A percentile compares a stretch with the other conserved stretches of the same genome.
These are phyloP conservation scores for Pseudogymnoascus sp. DNA, from an alignment of 2,329 filamentous ascomycete species.

Conservation along the genomic window DNA sequence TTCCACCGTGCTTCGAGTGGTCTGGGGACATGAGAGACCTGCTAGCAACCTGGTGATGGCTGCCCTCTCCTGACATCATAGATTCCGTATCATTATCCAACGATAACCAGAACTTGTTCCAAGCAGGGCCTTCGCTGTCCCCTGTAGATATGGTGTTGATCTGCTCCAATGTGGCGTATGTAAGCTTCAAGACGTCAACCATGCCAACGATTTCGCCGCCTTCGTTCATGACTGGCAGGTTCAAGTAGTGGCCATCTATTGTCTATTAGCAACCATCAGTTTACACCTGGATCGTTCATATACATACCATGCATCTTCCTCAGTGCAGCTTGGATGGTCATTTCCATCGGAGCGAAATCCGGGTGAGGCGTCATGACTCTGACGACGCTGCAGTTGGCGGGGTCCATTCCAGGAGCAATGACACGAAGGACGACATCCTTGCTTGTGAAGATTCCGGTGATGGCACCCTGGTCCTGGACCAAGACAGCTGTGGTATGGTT, in stretches of 20 bases:
- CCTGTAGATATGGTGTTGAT: conserved; percentile 88
- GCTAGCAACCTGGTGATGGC: conserved; percentile 57
- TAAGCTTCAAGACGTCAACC: conserved; percentile 97
- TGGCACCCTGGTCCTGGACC: conserved; percentile 92
- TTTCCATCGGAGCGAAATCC: conserved; percentile 96
- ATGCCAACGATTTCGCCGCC: conserved; percentile 96
- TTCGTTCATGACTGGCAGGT: conserved; percentile 97
- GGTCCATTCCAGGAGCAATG: conserved; percentile 92
- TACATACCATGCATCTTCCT: conserved; percentile 95
- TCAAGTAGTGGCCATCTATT: conserved; percentile 91
- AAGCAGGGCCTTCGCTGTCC: conserved; percentile 89
- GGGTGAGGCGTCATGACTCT: conserved; percentile 98
- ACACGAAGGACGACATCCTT: conserved; percentile 98
- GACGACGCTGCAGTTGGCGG: conserved; percentile 90
- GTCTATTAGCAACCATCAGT: conserved; percentile 19
- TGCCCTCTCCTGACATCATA: conserved; percentile 85
- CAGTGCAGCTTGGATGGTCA: conserved; percentile 96
- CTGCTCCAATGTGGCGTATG: conserved; percentile 94
- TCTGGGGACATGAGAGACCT: conserved; percentile 80
- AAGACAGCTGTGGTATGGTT: conserved; percentile 95
- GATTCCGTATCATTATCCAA: conserved; percentile 93
- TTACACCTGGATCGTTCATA: background rate
- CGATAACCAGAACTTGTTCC: conserved; percentile 99
- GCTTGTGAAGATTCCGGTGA: conserved; percentile 98
- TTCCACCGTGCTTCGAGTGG: conserved; percentile 55